Conservation (phyloP, 2,329 filamentous ascomycete genomes). For the Gnomoniopsis sp. region DNA sequence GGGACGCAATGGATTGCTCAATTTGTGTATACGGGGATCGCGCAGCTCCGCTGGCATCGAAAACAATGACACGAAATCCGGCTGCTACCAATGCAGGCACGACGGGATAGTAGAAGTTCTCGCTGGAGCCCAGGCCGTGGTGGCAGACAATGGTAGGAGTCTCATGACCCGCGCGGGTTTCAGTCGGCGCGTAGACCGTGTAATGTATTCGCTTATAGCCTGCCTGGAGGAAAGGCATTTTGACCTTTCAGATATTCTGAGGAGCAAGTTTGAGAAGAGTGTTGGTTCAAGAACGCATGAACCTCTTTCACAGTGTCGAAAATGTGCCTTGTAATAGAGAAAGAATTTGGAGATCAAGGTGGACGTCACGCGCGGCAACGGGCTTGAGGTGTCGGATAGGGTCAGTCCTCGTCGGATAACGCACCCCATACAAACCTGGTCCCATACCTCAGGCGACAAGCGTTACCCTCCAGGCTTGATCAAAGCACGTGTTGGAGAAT, state of each 20-base stretch:
- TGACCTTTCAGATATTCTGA: neutral
- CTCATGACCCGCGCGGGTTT: neutral
- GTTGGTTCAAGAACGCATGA: neutral
- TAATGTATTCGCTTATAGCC: conserved; percentile 7
- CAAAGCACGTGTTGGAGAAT: too few species aligned
- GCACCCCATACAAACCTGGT: neutral
- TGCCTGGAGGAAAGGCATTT: conserved; percentile 4
- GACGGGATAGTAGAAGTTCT: conserved; percentile 12
- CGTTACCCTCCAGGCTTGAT: too few species aligned
- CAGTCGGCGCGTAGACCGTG: conserved; percentile 6
- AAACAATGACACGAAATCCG: conserved; percentile 7
- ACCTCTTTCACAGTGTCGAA: neutral
- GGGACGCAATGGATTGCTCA: conserved; percentile 9
- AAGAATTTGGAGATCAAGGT: neutral
- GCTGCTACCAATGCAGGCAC: conserved; percentile 1
- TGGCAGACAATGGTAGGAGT: conserved; percentile 9
- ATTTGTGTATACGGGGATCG: conserved; percentile 7
- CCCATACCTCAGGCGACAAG: too few species aligned
- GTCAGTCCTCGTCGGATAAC: neutral
- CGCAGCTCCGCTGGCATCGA: conserved; percentile 7
- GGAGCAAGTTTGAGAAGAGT: neutral
- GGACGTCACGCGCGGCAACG: neutral
- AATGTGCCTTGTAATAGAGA: neutral
- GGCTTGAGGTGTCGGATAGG: neutral
- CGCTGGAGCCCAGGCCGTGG: conserved; percentile 14